Base-by-base conservation (phyloP, 1,284 basidiomycete species). In the Caloboletus inedulis region DNA sequence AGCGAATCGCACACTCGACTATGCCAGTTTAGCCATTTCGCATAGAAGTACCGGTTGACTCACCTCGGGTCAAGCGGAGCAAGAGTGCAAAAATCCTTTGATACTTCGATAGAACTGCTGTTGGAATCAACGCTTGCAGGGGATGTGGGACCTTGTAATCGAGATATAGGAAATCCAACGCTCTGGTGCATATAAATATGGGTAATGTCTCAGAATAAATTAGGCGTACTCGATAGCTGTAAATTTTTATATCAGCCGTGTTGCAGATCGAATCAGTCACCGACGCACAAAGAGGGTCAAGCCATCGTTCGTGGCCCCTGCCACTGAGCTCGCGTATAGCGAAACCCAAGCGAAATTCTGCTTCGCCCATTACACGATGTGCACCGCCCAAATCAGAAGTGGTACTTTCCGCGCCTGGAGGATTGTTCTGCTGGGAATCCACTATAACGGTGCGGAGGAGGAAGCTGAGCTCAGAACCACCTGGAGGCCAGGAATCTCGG, bases 101-200 rank as follows among this genome's bases (percentile, higher is more conserved):
- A 64, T 94, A 94, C 67, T 93, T 94, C n/a, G 80, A 84, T 34
- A 93, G 70, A 34, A 89, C 78, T 2, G 79, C 74, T 0, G 78
- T 72, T 0, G 89, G 82, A 31, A 95, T 84, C 8, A 94, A 65
- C 9, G 84, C 75, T 43, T 84, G 79, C 35, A 94, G 72, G 0
- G 89, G 80, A 21, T 77, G 74, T 1, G 91, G 89, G 13, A 90
- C 84, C 58, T 86, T 87, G 69, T 94, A 95, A 55, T 91, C 84
- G 72, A 94, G 83, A 64, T 90, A 91, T 16, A 95, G 70, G 61
- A 94, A 95, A 69, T 94, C 92, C 36, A 94, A 70, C 8, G 92
- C 90, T 69, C 89, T 88, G 53, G 16, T 48, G 57, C 30, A 55
- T 29, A 23, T 52, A n/a, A 59, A 31, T 68, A 82, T 49, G 64